Percentiles rank a stretch among this genome's conserved stretches.
phyloP scores from a whole-genome alignment of 2,329 filamentous ascomycete species.

The Sclerotinia subarctica region DNA sequence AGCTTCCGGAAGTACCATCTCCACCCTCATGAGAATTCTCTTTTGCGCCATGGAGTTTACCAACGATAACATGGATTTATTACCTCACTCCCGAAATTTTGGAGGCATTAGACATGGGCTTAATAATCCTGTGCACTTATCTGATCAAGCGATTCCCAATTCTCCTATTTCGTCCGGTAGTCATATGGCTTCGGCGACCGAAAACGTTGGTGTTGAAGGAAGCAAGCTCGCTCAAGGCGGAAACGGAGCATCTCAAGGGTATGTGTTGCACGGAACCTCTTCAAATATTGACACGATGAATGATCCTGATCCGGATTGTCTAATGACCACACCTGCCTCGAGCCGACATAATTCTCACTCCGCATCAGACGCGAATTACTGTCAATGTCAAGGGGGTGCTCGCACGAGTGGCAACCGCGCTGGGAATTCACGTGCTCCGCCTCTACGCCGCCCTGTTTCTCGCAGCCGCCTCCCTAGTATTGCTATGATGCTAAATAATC shows the following conservation, averaged over 20 bases:
- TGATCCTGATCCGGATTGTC: constrained; percentile 12
- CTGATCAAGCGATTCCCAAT: constrained; percentile 3
- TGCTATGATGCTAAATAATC: constrained; percentile 13
- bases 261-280: neutral
- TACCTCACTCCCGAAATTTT: constrained; percentile 14
- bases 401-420: neutral
- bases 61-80: constrained; percentile 3
- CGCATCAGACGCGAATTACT: neutral
- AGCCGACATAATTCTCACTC: constrained; percentile 1
- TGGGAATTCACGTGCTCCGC: neutral
- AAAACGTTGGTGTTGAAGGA: neutral
- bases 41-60: neutral
- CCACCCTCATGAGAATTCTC: neutral
- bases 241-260: neutral
- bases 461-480: constrained; percentile 7
- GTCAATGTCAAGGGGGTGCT: constrained; percentile 5
- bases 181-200: neutral
- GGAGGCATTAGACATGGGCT: constrained; percentile 21
- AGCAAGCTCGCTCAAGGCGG: neutral
- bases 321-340: constrained; percentile 12
- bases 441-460: neutral
- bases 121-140: constrained; percentile 2
- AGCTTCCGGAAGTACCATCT: neutral
- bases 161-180: neutral
- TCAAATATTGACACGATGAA: constrained; percentile 2